Evolutionary conservation across 176 grass and related monocot genomes (phyloP).

Genomic region (Oryza meyeriana): DNA sequence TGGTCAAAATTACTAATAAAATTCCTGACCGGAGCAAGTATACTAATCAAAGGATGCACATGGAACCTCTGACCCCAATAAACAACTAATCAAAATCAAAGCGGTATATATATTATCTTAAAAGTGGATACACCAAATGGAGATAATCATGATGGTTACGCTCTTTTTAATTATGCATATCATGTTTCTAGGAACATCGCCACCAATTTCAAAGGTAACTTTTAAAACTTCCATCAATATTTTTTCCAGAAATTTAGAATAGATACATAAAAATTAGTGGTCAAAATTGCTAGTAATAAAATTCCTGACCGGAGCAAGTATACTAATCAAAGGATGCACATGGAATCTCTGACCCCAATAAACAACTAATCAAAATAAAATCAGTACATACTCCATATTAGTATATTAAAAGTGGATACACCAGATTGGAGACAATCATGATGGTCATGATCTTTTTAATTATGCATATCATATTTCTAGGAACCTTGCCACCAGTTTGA

Average conservation of each 20-base stretch:
- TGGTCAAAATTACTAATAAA: background rate
- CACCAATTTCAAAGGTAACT: too few relatives aligned
- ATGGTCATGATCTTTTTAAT: background rate
- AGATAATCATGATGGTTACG: too few relatives aligned
- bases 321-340: background rate
- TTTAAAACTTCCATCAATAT: background rate
- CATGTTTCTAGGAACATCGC: too few relatives aligned
- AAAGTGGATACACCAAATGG: too few relatives aligned
- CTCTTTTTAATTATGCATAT: too few relatives aligned
- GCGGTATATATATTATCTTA: background rate
- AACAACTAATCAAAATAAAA: background rate
- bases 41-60: background rate
- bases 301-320: background rate
- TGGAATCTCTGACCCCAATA: background rate
- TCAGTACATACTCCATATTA: background rate
- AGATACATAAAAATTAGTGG: background rate
- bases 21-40: background rate
- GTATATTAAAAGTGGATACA: background rate
- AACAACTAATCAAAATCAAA: background rate
- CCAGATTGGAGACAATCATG: background rate
- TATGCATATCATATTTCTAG: background rate
- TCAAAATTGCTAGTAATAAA: background rate
- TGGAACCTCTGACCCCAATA: background rate
- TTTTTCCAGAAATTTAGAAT: background rate
- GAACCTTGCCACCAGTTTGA: conserved; percentile 33